These are phyloP conservation scores for Trypanosoma conorhini DNA, from an alignment of 208 protist species.

Conservation along the genomic window DNA sequence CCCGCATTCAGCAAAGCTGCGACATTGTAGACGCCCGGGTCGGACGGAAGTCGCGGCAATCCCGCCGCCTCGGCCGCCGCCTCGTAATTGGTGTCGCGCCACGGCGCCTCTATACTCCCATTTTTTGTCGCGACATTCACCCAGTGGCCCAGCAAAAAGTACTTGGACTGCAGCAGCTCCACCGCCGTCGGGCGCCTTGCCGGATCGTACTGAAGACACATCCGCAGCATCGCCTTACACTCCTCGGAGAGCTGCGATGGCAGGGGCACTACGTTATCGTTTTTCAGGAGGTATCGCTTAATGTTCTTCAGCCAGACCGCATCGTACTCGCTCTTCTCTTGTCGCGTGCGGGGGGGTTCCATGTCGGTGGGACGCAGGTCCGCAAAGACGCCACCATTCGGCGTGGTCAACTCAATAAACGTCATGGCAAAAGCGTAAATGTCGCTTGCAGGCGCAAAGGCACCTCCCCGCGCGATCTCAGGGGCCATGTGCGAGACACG, in stretches of 20 bases:
- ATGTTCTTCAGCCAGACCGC: conserved; percentile 36
- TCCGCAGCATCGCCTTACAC: conserved; percentile 59
- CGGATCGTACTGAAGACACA: conserved; percentile 56
- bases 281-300: conserved; percentile 32
- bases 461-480: conserved; percentile 43
- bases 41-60: conserved; percentile 18
- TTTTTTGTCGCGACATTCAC: conserved; percentile 31
- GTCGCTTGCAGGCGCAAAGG: conserved; percentile 66
- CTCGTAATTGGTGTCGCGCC: conserved; percentile 48
- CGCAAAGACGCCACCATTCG: conserved; percentile 42
- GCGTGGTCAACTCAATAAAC: conserved; percentile 74
- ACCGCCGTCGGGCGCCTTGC: conserved; percentile 56
- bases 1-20: not conserved
- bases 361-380: conserved; percentile 41
- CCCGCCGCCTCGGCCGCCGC: conserved; percentile 33
- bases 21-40: not conserved
- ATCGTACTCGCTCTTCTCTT: conserved; percentile 43
- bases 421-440: conserved; percentile 86
- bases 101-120: conserved; percentile 47
- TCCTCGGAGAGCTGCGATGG: conserved; percentile 65
- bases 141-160: conserved; percentile 79
- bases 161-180: conserved; percentile 62
- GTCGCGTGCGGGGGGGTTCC: conserved; percentile 32
- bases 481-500: conserved; percentile 65
- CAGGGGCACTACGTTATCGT: conserved; percentile 34